phyloP scores from a whole-genome alignment of 257 asterid genomes.

The Penstemon newberryi region DNA sequence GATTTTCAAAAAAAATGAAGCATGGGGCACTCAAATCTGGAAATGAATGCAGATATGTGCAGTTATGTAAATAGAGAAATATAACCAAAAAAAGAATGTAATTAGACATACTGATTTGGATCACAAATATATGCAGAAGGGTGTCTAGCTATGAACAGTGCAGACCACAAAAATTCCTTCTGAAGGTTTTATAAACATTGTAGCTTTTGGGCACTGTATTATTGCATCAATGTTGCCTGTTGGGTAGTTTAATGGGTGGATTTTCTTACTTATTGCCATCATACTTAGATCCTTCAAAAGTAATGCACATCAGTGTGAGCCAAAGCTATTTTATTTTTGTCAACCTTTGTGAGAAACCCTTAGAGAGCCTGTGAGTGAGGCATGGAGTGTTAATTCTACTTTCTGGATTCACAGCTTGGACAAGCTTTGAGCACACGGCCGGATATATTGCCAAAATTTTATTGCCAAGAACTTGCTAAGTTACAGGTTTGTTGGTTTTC shows the following conservation, averaged over 20 bases:
- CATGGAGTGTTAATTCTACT: slow-evolving; percentile 17
- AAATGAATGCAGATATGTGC: not conserved
- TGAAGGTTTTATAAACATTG: not conserved
- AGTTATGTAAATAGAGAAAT: too few relatives aligned
- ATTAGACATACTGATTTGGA: not conserved
- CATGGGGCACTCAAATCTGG: not conserved
- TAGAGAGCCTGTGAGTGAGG: slow-evolving; percentile 20
- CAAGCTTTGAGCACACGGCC: slow-evolving; percentile 99
- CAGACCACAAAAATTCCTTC: not conserved
- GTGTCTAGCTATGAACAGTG: too few relatives aligned
- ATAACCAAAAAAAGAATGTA: too few relatives aligned
- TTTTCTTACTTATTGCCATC: not conserved
- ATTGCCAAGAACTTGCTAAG: slow-evolving; percentile 91
- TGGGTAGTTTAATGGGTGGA: not conserved
- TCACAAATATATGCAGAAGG: not conserved
- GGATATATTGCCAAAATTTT: slow-evolving; percentile 82
- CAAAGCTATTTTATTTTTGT: slow-evolving; percentile 6
- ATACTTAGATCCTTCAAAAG: slow-evolving; percentile 5
- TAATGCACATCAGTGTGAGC: slow-evolving; percentile 16
- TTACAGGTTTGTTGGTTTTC: slow-evolving; percentile 64
- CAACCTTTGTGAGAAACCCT: slow-evolving; percentile 8
- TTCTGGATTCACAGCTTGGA: slow-evolving; percentile 73
- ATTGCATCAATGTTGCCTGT: not conserved
- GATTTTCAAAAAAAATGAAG: not conserved
- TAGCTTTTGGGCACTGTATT: not conserved